A percentile compares a stretch with the other conserved stretches of the same genome.
These are phyloP conservation scores for Cyclotella baltica DNA, from an alignment of 108 stramenopile species.

Conservation along the genomic window DNA sequence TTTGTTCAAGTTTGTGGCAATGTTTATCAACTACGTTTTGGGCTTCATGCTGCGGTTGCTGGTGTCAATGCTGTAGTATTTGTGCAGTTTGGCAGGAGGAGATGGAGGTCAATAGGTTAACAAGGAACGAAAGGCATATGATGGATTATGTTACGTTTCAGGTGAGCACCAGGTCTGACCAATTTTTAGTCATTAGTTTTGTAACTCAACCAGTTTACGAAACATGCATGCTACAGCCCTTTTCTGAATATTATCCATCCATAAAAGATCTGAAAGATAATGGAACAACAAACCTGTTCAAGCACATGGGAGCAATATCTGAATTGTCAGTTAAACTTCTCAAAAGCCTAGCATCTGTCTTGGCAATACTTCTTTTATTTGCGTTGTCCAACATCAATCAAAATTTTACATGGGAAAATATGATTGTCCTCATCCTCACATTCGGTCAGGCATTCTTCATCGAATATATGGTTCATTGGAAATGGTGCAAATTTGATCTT, in stretches of 20 bases:
- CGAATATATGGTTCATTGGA: constrained; percentile 54
- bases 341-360: constrained; percentile 29
- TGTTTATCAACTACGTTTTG: constrained; percentile 45
- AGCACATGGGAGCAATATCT: constrained; percentile 33
- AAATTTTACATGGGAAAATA: constrained; percentile 45
- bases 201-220: too few species aligned
- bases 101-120: constrained; percentile 47
- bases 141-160: constrained; percentile 59
- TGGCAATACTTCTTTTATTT: constrained; percentile 31
- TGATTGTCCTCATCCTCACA: constrained; percentile 47
- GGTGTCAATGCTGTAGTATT: constrained; percentile 54
- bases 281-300: constrained; percentile 22
- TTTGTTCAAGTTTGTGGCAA: constrained; percentile 50
- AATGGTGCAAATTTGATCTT: constrained; percentile 50
- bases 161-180: constrained; percentile 6
- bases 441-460: constrained; percentile 56
- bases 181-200: too few species aligned
- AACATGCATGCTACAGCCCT: constrained; percentile 15
- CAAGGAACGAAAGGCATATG: constrained; percentile 33
- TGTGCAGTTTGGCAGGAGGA: constrained; percentile 58
- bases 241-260: constrained; percentile 45
- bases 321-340: constrained; percentile 44
- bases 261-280: constrained; percentile 36
- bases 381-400: constrained; percentile 48
- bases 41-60: constrained; percentile 46